Conservation (phyloP, 352 stramenopile species). For the Globisporangium polare region DNA sequence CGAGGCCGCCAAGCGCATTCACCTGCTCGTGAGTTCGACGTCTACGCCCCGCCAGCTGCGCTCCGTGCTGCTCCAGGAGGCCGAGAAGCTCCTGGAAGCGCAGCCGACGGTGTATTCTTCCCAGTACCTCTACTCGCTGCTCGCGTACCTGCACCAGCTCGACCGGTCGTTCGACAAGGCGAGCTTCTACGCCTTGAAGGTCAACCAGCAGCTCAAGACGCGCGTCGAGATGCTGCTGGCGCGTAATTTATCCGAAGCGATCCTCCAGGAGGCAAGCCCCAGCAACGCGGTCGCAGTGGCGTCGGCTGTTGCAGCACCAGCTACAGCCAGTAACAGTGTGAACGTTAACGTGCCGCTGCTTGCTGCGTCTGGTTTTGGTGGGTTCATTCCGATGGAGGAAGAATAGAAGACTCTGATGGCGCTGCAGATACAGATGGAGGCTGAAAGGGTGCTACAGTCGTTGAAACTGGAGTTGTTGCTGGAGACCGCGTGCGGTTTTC, state of each 20-base stretch:
- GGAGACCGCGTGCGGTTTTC: constrained; percentile 14
- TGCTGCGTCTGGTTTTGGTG: constrained; percentile 16
- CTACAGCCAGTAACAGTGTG: no score
- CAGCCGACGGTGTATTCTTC: constrained; percentile 48
- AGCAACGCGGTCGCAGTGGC: neutral
- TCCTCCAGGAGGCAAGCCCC: constrained; percentile 31
- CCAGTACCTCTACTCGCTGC: constrained; percentile 54
- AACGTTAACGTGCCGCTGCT: constrained; percentile 2
- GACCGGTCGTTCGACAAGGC: constrained; percentile 63
- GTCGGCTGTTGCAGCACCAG: neutral
- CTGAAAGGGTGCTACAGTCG: neutral
- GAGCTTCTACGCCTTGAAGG: constrained; percentile 35
- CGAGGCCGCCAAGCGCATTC: constrained; percentile 58
- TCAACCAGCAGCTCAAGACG: constrained; percentile 47
- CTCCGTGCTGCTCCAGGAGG: constrained; percentile 35
- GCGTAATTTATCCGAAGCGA: constrained; percentile 55
- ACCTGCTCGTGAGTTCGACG: constrained; percentile 41
- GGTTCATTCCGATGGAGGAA: constrained; percentile 41
- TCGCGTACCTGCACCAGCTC: constrained; percentile 59
- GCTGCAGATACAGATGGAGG: neutral
- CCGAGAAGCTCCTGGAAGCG: constrained; percentile 45
- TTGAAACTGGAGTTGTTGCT: constrained; percentile 2
- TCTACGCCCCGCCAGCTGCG: constrained; percentile 42
- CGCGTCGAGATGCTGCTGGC: constrained; percentile 48
- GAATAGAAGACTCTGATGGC: constrained; percentile 20